A percentile compares a stretch with the other conserved stretches of the same genome.
These are phyloP conservation scores for Lepidopterella palustris DNA, from an alignment of 495 filamentous ascomycete genomes.

Conservation along the genomic window DNA sequence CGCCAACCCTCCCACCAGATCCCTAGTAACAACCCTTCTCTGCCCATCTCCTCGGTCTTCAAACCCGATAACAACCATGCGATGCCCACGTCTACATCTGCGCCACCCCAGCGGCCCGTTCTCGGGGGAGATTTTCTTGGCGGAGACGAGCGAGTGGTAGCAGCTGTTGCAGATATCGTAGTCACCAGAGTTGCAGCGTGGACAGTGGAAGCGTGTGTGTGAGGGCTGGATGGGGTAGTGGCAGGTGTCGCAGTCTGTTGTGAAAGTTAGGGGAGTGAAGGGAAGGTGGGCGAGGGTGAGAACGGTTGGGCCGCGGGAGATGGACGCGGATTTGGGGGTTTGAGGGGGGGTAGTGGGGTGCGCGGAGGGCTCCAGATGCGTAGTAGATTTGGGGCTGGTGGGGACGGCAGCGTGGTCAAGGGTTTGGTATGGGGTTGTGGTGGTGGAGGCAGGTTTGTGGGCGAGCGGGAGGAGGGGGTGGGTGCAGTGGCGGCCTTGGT, in stretches of 20 bases:
- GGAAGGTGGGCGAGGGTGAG: conserved; percentile 37
- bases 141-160: conserved; percentile 58
- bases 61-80: conserved; percentile 76
- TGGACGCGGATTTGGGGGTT: conserved; percentile 26
- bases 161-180: conserved; percentile 78
- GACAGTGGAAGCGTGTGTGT: conserved; percentile 68
- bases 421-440: conserved; percentile 21
- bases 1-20: conserved; percentile 64
- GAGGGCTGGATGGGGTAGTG: conserved; percentile 60
- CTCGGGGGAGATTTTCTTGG: conserved; percentile 57
- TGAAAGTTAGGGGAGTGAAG: conserved; percentile 54
- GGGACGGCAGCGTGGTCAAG: conserved; percentile 24
- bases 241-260: conserved; percentile 69
- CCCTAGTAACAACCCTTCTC: conserved; percentile 51
- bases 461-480: conserved; percentile 67
- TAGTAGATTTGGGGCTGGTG: conserved; percentile 6
- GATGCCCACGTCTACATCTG: conserved; percentile 68
- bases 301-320: conserved; percentile 35
- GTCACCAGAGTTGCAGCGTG: conserved; percentile 60
- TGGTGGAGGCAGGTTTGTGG: conserved; percentile 32
- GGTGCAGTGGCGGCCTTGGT: conserved; percentile 66
- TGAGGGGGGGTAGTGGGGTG: conserved; percentile 20
- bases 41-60: conserved; percentile 55
- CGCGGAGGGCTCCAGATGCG: conserved; percentile 3
- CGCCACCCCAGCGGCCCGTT: conserved; percentile 77